phyloP scores from a whole-genome alignment of 345 rosid genomes.

The Schrenkiella parvula region DNA sequence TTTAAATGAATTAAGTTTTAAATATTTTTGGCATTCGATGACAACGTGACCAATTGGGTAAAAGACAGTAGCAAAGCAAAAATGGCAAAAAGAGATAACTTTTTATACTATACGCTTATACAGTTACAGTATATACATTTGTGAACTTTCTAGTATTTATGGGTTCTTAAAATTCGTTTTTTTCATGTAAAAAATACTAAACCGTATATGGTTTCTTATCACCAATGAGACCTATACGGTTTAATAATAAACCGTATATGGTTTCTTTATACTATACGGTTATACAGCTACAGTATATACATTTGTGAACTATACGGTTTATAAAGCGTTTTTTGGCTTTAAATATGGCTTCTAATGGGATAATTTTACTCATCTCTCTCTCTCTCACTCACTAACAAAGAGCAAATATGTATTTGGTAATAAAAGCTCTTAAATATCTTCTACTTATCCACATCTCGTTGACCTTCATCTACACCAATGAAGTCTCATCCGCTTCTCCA shows the following conservation, averaged over 20 bases:
- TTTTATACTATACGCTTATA: no score
- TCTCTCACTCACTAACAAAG: not conserved
- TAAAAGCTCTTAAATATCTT: not conserved
- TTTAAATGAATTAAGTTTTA: not conserved
- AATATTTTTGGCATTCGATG: not conserved
- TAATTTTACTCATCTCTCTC: not conserved
- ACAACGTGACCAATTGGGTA: not conserved
- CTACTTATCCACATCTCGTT: not conserved
- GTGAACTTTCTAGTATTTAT: not conserved
- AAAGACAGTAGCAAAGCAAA: not conserved
- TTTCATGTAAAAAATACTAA: not conserved
- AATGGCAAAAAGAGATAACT: not conserved
- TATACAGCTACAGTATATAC: not conserved
- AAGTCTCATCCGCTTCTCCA: not conserved
- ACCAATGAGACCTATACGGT: no score
- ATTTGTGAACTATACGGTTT: not conserved
- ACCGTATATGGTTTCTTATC: not conserved
- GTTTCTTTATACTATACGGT: no score
- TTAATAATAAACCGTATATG: no score
- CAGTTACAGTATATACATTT: not conserved
- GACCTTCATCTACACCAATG: not conserved
- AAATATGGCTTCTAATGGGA: not conserved
- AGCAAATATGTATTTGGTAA: not conserved
- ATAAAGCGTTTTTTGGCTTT: no score
- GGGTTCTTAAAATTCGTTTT: not conserved